phyloP scores from a whole-genome alignment of 31 red algal genomes.

The Bonnemaisonia californica region DNA sequence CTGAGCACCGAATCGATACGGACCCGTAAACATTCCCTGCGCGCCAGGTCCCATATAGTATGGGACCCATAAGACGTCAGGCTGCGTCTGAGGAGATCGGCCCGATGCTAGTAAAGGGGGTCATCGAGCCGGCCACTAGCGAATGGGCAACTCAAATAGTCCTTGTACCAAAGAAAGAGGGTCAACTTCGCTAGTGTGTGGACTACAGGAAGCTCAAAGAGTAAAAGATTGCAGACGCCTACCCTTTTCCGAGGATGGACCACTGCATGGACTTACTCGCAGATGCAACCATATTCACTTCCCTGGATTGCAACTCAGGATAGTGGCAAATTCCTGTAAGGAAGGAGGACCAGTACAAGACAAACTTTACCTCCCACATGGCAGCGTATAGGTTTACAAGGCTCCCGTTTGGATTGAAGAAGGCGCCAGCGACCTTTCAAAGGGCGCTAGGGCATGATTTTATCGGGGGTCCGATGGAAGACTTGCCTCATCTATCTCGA shows the following conservation, averaged over 20 bases:
- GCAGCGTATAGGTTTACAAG: slow-evolving; percentile 26
- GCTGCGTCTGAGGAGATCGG: not conserved
- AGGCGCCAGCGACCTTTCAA: slow-evolving; percentile 45
- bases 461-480: not conserved
- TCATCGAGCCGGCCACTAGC: not conserved
- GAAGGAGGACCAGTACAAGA: not conserved
- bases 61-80: not conserved
- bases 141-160: not conserved
- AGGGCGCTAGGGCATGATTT: slow-evolving; percentile 31
- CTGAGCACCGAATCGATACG: not conserved
- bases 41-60: not conserved
- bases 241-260: slow-evolving; percentile 17
- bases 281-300: slow-evolving; percentile 11
- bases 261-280: slow-evolving; percentile 9
- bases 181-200: slow-evolving; percentile 2
- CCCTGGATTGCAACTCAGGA: slow-evolving; percentile 23
- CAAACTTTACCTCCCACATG: slow-evolving; percentile 12
- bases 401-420: slow-evolving; percentile 37
- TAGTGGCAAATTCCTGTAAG: slow-evolving; percentile 23
- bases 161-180: not conserved
- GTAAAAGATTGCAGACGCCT: not conserved
- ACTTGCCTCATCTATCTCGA: slow-evolving; percentile 20
- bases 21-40: not conserved
- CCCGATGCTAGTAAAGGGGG: not conserved
- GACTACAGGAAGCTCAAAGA: slow-evolving; percentile 16